These are phyloP conservation scores for Suhomyces kunorum DNA, from an alignment of 1,139 yeast genomes.

Conservation along the genomic window DNA sequence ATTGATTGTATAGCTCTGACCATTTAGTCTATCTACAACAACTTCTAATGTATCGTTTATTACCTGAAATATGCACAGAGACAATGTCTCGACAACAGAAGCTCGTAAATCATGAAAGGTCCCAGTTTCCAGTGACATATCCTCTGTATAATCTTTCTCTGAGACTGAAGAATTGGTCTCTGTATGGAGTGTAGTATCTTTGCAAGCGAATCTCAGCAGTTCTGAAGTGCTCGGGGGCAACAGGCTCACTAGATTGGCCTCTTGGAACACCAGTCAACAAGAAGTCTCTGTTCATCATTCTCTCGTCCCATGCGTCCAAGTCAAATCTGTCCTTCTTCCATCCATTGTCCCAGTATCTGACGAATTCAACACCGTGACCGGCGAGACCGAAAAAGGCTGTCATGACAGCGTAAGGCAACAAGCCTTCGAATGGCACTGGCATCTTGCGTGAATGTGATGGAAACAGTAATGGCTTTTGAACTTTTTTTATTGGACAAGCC, in stretches of 20 bases:
- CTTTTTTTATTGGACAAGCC: conserved; percentile 17
- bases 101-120: conserved; percentile 31
- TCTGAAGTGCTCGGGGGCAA: conserved; percentile 70
- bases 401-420: conserved; percentile 67
- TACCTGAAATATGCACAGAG: conserved; percentile 4
- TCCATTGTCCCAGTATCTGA: conserved; percentile 52
- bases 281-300: conserved; percentile 70
- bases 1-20: too few species aligned
- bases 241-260: conserved; percentile 66
- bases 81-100: background rate
- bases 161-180: conserved; percentile 49
- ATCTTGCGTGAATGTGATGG: conserved; percentile 22
- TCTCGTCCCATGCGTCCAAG: conserved; percentile 59
- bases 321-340: conserved; percentile 57
- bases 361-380: conserved; percentile 49
- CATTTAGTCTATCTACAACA: background rate
- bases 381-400: conserved; percentile 51
- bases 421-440: conserved; percentile 74
- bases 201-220: conserved; percentile 38
- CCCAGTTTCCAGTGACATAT: conserved; percentile 51
- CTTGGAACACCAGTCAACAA: conserved; percentile 73
- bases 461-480: conserved; percentile 7
- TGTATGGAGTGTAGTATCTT: conserved; percentile 51
- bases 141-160: conserved; percentile 55
- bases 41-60: conserved; percentile 1